Evolutionary conservation across 805 yeast genomes (phyloP).

Genomic region (Barnettozyma populi): DNA sequence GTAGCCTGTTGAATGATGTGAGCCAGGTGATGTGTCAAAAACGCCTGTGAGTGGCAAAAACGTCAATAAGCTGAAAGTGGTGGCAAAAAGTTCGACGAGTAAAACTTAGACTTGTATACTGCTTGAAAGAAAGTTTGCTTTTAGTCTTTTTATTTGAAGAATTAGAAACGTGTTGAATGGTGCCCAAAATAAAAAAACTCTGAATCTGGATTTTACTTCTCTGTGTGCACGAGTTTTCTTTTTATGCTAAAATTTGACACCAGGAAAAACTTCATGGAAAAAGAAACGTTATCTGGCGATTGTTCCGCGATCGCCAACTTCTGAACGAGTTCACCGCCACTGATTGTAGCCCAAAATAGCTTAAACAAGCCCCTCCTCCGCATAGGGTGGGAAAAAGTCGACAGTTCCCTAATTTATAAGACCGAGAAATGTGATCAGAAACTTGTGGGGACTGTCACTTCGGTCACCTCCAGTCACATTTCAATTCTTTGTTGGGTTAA

Average conservation of each 20-base stretch:
- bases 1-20: neutral
- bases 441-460: neutral
- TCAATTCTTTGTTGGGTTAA: neutral
- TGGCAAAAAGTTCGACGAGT: neutral
- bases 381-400: no score
- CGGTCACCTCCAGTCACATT: neutral
- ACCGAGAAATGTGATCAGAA: no score
- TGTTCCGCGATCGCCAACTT: neutral
- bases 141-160: neutral
- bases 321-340: neutral
- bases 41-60: neutral
- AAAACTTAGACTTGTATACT: neutral
- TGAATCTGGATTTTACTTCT: neutral
- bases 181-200: neutral
- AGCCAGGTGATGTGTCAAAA: conserved; percentile 1
- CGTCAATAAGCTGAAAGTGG: neutral
- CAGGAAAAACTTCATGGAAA: neutral
- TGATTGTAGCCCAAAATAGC: no score
- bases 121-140: no score
- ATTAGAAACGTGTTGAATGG: neutral
- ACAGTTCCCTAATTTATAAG: no score
- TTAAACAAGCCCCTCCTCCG: no score
- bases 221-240: neutral
- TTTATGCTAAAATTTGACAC: neutral
- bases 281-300: neutral